Base-by-base conservation (phyloP, 2,329 filamentous ascomycete genomes). In the Emydomyces testavorans region DNA sequence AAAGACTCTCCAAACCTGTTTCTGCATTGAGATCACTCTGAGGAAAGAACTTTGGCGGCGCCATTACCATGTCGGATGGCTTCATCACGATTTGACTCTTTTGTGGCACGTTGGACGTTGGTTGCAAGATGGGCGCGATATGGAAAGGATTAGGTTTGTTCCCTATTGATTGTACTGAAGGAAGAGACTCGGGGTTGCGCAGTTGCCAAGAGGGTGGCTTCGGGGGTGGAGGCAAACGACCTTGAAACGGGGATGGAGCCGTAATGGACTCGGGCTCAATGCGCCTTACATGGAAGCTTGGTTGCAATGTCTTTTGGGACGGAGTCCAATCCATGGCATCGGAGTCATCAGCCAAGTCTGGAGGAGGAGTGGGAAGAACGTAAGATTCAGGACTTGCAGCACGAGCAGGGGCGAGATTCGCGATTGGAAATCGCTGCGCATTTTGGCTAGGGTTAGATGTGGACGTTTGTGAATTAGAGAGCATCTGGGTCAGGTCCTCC, bases 321-420 rank as follows among this genome's bases (percentile, higher is more conserved):
- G 71, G 71, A 28, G 67, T 69, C 71, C 71, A 74, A 51, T 74
- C 71, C 71, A 74, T 73, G 35, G 62, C 62, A 50, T 71, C 69
- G 18, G 55, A 53, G 29, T 60, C 57, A 21, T 55, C 51, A 10
- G 56, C 55, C 26, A 52, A 54, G 42, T 68, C 66, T 4, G 63
- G 62, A 11, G 65, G 65, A 43, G 64, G 65, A 16, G 66, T 67
- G 16, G 63, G 58, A 39, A 59, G 58, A 43, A 65, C 59, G 28
- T 58, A 49, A n/a, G 54, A 42, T 20, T 54, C 48, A 26, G 54
- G 50, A 11, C 53, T 52, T 16, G 57, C 51, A 38, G 58, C 49
- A 28, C 44, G 59, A 13, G 44, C 56, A 47, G 59, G 53, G 21
- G 63, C 62, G 50, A 73, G 57, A 50, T 65, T 66, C 23, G 64